Base-by-base conservation (phyloP, 1,284 basidiomycete genomes). In the Cutaneotrichosporon arboriforme region DNA sequence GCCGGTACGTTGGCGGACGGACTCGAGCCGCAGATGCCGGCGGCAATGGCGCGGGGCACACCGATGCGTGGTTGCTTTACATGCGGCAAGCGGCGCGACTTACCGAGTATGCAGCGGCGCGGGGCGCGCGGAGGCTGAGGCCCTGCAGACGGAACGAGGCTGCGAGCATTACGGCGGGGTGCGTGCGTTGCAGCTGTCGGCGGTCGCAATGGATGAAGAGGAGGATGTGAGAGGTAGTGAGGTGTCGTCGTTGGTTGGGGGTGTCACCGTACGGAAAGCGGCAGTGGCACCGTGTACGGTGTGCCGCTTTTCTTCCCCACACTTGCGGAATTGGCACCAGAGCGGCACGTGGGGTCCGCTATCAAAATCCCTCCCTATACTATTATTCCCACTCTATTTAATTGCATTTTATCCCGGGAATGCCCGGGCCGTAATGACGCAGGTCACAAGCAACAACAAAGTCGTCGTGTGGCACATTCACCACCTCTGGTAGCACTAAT, bases 61-160 rank as follows among this genome's bases (percentile, higher is more conserved):
- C n/a, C n/a, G n/a, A n/a, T n/a, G n/a, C n/a, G n/a, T n/a, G n/a
- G n/a, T n/a, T n/a, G n/a, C n/a, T n/a, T n/a, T n/a, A n/a, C n/a
- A n/a, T n/a, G n/a, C n/a, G n/a, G n/a, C 20, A 42, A 14, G 17
- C 33, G 14, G 45, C 5, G n/a, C 10, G 15, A 46, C 45, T 20
- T 23, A 49, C 47, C 13, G 31, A 26, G 23, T 14, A 21, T 18
- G 33, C 20, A 4, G 17, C 33, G 12, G 49, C 21, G 43, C 43
- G 41, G 22, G 50, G 26, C 15, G 43, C 50, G 42, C 45, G 45
- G 33, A 14, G 31, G 35, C 37, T 23, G 14, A 36, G 15, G 36
- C 36, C 43, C 17, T 44, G 50, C 42, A 46, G 17, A 21, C 45
- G 45, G 34, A 46, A 35, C n/a, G 45, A 22, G 31, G 50, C 42